These are phyloP conservation scores for Chenopodium quinoa DNA, from an alignment of 148 eudicot genomes.

Conservation along the genomic window DNA sequence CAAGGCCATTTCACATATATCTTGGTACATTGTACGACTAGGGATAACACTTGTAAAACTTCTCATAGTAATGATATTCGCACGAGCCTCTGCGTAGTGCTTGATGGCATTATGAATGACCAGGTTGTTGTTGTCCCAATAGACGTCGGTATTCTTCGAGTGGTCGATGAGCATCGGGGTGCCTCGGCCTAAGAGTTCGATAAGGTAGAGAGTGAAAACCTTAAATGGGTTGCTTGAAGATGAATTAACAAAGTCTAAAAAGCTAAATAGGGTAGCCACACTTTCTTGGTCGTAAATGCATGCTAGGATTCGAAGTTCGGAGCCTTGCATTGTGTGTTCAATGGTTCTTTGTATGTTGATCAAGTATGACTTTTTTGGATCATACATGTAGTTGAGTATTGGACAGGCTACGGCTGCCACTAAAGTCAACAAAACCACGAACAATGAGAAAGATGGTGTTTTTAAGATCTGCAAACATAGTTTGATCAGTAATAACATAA, in stretches of 20 bases:
- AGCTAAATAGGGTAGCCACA: background rate
- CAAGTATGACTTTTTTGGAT: background rate
- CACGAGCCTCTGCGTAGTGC: background rate
- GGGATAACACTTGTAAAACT: background rate
- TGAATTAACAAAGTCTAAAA: background rate
- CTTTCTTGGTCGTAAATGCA: background rate
- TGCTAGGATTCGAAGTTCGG: background rate
- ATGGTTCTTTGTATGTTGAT: background rate
- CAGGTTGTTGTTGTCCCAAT: background rate
- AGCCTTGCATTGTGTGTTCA: background rate
- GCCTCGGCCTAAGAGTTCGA: background rate
- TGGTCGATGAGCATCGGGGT: background rate
- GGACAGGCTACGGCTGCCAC: background rate
- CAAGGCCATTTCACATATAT: background rate
- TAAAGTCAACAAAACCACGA: background rate
- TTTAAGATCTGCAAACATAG: background rate
- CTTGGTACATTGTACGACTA: background rate
- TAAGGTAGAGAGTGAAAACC: background rate
- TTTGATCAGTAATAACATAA: too few relatives aligned
- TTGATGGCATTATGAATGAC: background rate
- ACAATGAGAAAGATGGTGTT: background rate
- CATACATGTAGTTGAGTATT: background rate
- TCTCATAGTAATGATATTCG: background rate
- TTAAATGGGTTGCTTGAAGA: background rate
- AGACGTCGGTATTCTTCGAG: background rate